Base-by-base conservation (phyloP, 805 yeast genomes). In the Lipomyces yamadae region DNA sequence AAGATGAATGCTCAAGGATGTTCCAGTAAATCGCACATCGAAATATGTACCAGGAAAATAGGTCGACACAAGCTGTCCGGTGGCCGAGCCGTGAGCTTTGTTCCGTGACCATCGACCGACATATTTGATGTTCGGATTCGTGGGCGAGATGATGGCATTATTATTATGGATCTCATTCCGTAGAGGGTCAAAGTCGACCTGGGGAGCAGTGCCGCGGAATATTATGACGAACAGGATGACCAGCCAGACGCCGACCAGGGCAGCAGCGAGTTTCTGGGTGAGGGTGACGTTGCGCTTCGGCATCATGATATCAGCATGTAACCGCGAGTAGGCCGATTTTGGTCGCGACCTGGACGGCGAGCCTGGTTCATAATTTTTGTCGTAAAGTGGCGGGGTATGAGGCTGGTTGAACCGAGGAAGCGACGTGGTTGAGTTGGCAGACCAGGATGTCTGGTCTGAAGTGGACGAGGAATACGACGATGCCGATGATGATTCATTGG, bases 51-150 rank as follows among this genome's bases (percentile, higher is more conserved):
- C 71, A 3, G 34, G 56, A 32, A 63, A 66, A 50, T 35, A 50
- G 7, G 71, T 61, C 48, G 71, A 68, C 30, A 61, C 70, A 13
- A 66, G 37, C 29, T 48, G 10, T 3, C 66, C 71, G 18, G 70
- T 58, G 5, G 63, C 67, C 10, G 71, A 60, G 2, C 70, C 71
- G 3, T 11, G 58, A 24, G 70, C 70, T 37, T 67, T 66, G 60
- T 68, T 68, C 30, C 66, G 60, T 39, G 68, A 67, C 71, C 71
- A 68, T 13, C 71, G 53, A 52, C 71, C 71, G 15, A 63, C 64
- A 30, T 63, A 67, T 24, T 13, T 29, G n/a, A 66, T 57, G 24
- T 59, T 48, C 45, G 60, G 57, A 39, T 68, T 62, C 10, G 56
- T 60, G 11, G 71, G 68, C n/a, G 56, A 29, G 13, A 68, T 60